phyloP scores from a whole-genome alignment of 2,329 filamentous ascomycete species.

The Pseudocercospora macadamiae region DNA sequence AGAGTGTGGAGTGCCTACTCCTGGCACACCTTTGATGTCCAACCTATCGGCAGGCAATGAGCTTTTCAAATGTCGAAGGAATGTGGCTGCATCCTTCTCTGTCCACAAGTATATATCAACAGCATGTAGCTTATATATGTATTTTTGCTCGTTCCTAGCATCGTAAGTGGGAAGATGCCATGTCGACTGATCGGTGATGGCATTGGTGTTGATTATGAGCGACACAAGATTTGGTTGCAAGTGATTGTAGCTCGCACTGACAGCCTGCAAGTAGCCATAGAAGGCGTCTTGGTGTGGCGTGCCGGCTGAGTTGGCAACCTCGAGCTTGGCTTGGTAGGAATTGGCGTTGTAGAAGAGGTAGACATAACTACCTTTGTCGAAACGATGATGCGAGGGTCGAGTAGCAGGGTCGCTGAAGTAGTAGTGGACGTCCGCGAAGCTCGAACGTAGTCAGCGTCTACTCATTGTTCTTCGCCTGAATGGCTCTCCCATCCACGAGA shows the following conservation, averaged over 20 bases:
- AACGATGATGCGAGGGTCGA: conserved; percentile 75
- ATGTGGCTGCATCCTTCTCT: conserved; percentile 69
- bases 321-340: conserved; percentile 69
- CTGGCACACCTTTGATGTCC: conserved; percentile 67
- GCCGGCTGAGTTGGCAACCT: conserved; percentile 75
- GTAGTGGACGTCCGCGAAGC: conserved; percentile 79
- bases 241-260: conserved; percentile 70
- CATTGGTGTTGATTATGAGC: conserved; percentile 61
- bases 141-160: conserved; percentile 72
- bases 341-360: conserved; percentile 76
- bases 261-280: conserved; percentile 63
- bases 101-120: conserved; percentile 82
- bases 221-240: conserved; percentile 73
- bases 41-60: conserved; percentile 65
- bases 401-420: conserved; percentile 70
- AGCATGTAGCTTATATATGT: conserved; percentile 76
- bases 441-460: conserved; percentile 41
- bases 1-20: conserved; percentile 45
- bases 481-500: background rate
- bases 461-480: background rate
- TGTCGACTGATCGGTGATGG: conserved; percentile 52
- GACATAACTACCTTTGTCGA: conserved; percentile 78
- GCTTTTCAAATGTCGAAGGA: conserved; percentile 68
- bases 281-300: conserved; percentile 79
- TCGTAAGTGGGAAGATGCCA: conserved; percentile 79